These are phyloP conservation scores for Pythium monospermum DNA, from an alignment of 352 stramenopile species.

Conservation along the genomic window DNA sequence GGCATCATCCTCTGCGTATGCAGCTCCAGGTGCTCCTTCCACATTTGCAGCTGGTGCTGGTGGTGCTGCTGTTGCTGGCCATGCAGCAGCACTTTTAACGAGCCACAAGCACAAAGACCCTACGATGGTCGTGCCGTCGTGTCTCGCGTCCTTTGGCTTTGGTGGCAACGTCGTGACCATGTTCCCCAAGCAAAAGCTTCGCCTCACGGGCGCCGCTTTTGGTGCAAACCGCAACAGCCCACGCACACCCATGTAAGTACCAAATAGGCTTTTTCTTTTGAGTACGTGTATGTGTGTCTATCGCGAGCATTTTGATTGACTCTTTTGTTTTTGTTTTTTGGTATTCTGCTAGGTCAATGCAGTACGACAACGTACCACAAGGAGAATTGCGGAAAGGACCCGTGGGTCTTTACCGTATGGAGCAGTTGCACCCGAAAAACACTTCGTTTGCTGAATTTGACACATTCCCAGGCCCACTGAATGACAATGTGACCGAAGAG, in stretches of 20 bases:
- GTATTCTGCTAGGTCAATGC: slow-evolving; percentile 27
- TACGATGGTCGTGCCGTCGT: slow-evolving; percentile 63
- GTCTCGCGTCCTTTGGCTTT: slow-evolving; percentile 79
- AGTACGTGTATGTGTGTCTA: not conserved
- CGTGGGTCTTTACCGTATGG: slow-evolving; percentile 75
- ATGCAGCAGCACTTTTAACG: slow-evolving; percentile 1
- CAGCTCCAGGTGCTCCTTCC: not conserved
- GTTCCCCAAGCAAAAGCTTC: slow-evolving; percentile 84
- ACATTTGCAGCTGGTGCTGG: slow-evolving; percentile 14
- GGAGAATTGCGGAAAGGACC: slow-evolving; percentile 76
- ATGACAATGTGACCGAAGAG: slow-evolving; percentile 54
- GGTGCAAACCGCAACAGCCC: slow-evolving; percentile 56
- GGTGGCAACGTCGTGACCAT: slow-evolving; percentile 87
- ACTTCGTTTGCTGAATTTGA: slow-evolving; percentile 64
- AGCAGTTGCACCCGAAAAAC: slow-evolving; percentile 70
- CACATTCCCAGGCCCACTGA: slow-evolving; percentile 72
- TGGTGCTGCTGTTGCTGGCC: not conserved
- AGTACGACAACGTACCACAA: slow-evolving; percentile 46
- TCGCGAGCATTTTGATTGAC: not conserved
- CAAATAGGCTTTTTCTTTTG: not conserved
- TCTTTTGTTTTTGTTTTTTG: not conserved
- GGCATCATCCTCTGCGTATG: not conserved
- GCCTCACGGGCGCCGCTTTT: slow-evolving; percentile 53
- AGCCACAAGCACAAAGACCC: slow-evolving; percentile 85
- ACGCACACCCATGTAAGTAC: slow-evolving; percentile 41